phyloP scores from a whole-genome alignment of 2,329 filamentous ascomycete species.

The Nemania diffusa region DNA sequence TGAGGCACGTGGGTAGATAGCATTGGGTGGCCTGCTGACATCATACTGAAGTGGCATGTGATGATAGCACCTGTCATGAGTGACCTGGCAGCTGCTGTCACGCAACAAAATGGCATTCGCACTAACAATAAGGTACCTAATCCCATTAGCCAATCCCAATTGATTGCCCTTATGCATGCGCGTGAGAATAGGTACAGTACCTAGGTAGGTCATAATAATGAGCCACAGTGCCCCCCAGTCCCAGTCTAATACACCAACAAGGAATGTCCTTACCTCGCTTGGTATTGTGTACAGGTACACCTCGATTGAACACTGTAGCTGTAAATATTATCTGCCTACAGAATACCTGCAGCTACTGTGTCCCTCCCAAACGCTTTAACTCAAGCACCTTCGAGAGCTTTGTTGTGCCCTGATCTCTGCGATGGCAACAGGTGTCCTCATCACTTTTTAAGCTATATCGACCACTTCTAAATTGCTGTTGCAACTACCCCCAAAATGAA shows the following conservation, averaged over 20 bases:
- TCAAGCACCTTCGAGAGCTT: constrained; percentile 9
- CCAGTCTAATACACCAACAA: constrained; percentile 9
- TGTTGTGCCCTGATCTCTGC: constrained; percentile 26
- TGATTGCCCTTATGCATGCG: neutral
- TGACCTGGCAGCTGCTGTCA: constrained; percentile 26
- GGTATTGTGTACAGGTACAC: constrained; percentile 15
- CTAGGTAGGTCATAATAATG: constrained; percentile 13
- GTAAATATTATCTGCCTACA: no score
- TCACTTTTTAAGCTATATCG: constrained; percentile 20
- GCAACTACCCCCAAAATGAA: constrained; percentile 66
- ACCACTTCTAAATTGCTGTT: constrained; percentile 10
- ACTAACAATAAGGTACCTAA: neutral
- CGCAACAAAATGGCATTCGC: neutral
- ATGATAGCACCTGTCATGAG: constrained; percentile 16
- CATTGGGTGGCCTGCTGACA: constrained; percentile 28
- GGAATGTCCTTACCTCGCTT: constrained; percentile 32
- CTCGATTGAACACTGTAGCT: constrained; percentile 13
- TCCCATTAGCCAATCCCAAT: neutral
- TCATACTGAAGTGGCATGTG: constrained; percentile 28
- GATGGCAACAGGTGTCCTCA: constrained; percentile 33
- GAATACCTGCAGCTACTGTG: constrained; percentile 16
- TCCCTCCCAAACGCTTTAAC: constrained; percentile 21
- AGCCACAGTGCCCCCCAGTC: constrained; percentile 14
- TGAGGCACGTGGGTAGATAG: constrained; percentile 18
- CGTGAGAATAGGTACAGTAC: neutral